These are phyloP conservation scores for Penicillium brasilianum DNA, from an alignment of 2,329 filamentous ascomycete species.

Conservation along the genomic window DNA sequence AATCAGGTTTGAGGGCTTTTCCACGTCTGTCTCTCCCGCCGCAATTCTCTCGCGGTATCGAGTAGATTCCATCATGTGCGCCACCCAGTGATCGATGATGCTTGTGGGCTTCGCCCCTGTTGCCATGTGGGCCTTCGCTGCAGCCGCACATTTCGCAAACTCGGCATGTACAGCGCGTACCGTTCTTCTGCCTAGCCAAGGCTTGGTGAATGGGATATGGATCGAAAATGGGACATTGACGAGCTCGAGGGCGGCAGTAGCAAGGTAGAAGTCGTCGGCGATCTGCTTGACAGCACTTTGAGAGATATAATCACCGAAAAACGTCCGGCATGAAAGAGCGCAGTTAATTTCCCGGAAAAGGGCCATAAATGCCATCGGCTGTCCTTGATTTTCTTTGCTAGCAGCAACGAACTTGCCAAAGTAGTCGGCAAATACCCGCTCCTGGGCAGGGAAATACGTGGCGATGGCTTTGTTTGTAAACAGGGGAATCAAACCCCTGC, in stretches of 20 bases:
- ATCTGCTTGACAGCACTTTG: conserved; percentile 86
- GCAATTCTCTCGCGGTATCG: conserved; percentile 73
- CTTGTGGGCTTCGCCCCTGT: conserved; percentile 78
- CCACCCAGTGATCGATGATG: conserved; percentile 88
- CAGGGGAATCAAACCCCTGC: conserved; percentile 84
- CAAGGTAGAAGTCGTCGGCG: conserved; percentile 88
- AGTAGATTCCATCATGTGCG: conserved; percentile 79
- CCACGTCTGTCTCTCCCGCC: conserved; percentile 62
- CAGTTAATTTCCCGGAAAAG: conserved; percentile 88
- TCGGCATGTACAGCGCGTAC: conserved; percentile 82
- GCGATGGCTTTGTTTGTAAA: conserved; percentile 86
- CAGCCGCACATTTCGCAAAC: conserved; percentile 82
- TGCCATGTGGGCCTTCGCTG: conserved; percentile 82
- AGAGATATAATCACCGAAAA: conserved; percentile 87
- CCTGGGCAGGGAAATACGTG: conserved; percentile 84
- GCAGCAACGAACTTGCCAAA: conserved; percentile 74
- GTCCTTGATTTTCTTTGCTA: conserved; percentile 67
- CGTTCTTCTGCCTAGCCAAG: conserved; percentile 88
- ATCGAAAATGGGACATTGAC: conserved; percentile 82
- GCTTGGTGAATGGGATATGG: conserved; percentile 85
- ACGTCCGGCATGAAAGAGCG: conserved; percentile 84
- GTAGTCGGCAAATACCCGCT: conserved; percentile 80
- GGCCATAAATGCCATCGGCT: conserved; percentile 79
- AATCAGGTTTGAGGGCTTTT: conserved; percentile 56
- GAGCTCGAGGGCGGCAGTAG: conserved; percentile 86